Conservation (phyloP, 441 rosid species). For the Euphorbia celastroides region DNA sequence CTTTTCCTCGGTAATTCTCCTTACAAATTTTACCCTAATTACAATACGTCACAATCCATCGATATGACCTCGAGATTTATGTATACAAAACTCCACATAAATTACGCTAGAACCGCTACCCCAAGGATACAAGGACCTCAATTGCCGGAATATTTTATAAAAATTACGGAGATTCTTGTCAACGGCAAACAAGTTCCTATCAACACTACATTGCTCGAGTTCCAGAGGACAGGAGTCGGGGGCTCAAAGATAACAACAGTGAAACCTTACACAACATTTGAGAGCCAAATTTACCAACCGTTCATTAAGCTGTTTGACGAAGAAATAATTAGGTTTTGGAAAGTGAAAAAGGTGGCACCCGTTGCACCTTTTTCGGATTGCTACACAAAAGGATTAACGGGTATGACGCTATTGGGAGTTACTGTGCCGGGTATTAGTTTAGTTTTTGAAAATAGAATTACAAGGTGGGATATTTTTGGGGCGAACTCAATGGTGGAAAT, state of each 20-base stretch:
- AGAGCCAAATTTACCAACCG: slow-evolving; percentile 11
- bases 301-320: slow-evolving; percentile 15
- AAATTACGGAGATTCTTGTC: slow-evolving; percentile 20
- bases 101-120: slow-evolving; percentile 44
- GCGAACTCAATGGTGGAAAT: slow-evolving; percentile 23
- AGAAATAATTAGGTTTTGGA: not conserved
- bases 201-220: slow-evolving; percentile 16
- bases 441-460: slow-evolving; percentile 17
- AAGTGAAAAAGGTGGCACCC: slow-evolving; percentile 14
- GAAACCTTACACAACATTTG: slow-evolving; percentile 17
- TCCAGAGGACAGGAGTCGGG: slow-evolving; percentile 10
- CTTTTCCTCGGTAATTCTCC: slow-evolving; percentile 16
- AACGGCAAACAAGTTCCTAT: slow-evolving; percentile 5
- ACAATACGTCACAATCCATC: slow-evolving; percentile 4
- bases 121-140: slow-evolving; percentile 30
- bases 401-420: slow-evolving; percentile 12
- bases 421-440: slow-evolving; percentile 15
- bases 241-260: slow-evolving; percentile 15
- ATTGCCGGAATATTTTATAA: slow-evolving; percentile 53
- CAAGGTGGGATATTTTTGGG: slow-evolving; percentile 18
- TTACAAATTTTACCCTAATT: slow-evolving; percentile 13
- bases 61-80: slow-evolving; percentile 6
- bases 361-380: slow-evolving; percentile 15
- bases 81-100: slow-evolving; percentile 34
- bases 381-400: slow-evolving; percentile 5